These are phyloP conservation scores for Colletotrichum sp. DNA, from an alignment of 2,329 filamentous ascomycete genomes.

Conservation along the genomic window DNA sequence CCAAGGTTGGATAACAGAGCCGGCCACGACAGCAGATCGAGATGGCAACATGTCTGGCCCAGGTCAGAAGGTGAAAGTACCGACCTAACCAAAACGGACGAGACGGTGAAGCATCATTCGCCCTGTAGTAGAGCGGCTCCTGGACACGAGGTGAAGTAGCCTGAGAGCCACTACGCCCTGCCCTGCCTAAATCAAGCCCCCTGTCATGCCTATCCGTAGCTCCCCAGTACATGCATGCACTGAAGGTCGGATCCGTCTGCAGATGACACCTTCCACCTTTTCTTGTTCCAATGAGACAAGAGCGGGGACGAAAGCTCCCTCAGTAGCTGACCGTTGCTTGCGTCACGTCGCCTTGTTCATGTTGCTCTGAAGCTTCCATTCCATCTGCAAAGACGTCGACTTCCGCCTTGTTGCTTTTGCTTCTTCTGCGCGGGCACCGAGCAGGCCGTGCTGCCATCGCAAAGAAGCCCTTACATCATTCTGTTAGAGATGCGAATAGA, in stretches of 20 bases:
- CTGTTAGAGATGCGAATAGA: constrained; percentile 16
- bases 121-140: neutral
- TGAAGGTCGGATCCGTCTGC: constrained; percentile 21
- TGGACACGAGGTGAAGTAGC: neutral
- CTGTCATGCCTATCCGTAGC: neutral
- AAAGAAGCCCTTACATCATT: neutral
- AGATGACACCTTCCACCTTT: constrained; percentile 18
- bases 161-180: neutral
- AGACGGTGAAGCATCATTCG: neutral
- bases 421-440: neutral
- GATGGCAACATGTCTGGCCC: neutral
- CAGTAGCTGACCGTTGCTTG: neutral
- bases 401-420: neutral
- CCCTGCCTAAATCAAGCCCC: neutral
- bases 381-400: neutral
- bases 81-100: neutral
- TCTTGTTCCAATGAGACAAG: constrained; percentile 7
- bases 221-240: constrained; percentile 18
- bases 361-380: neutral
- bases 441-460: neutral
- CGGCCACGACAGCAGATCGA: neutral
- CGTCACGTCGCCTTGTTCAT: neutral
- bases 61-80: neutral
- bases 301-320: constrained; percentile 15
- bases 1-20: neutral